Evolutionary conservation across 164 flowering plant species (phyloP), one percentile per base, ranked within the genome.

Genomic region (Litsea cubeba): DNA sequence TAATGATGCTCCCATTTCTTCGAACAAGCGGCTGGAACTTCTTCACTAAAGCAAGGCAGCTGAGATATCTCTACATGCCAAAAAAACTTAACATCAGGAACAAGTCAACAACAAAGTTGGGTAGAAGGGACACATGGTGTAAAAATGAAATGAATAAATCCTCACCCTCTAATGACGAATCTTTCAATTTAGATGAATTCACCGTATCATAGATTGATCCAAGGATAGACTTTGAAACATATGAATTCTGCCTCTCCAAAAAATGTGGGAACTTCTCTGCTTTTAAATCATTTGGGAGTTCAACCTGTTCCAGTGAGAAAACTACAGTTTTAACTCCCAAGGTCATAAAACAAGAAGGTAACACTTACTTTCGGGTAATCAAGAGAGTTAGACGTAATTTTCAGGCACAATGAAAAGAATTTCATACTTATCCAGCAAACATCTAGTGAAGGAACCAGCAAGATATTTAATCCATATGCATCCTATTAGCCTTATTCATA

Each of bases 151-250:
- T 26, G n/a, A 46, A 5, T 23, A 10, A 75, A 49, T 11, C 60
- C 70, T 75, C 69, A 88, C 92, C 90, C 73, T 60, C 69, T 2
- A 26, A 24, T 17, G 68, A 62, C 10, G 0, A 46, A 25, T 51
- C 76, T 14, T 71, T 78, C 14, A 12, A 25, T 65, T 78, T 68
- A 75, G 73, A 82, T 17, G 76, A 64, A 10, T 68, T 71, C 23
- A 84, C 91, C 66, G 20, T 50, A 69, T 95, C 92, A 74, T 81
- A 90, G 40, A 95, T 89, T 77, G 30, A 8, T 51, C 99, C 99
- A 72, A 95, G 68, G 69, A 95, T 73, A 23, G 99, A 95, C 1
- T 69, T 77, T 17, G 99, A 95, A 18, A 12, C 65, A 64, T 73
- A 85, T 15, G 73, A 51, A 24, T 76, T 74, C 0, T 8, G 50